A percentile compares a stretch with the other conserved stretches of the same genome.
Evolutionary conservation across 2,329 filamentous ascomycete genomes (phyloP).

Genomic region (Stagonosporopsis cucurbitacearum): DNA sequence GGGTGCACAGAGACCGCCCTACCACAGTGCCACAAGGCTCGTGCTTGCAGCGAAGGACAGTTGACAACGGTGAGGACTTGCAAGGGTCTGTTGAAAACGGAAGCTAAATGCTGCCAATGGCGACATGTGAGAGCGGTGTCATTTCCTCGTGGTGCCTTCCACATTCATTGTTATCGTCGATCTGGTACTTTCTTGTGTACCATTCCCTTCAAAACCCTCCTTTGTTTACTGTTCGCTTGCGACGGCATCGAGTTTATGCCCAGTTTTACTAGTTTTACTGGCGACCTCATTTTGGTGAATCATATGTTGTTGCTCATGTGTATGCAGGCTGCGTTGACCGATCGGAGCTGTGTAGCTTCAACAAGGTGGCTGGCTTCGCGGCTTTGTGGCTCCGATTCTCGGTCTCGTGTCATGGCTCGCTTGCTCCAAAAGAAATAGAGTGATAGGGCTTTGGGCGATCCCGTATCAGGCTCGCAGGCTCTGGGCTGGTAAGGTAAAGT

Average conservation of each 20-base stretch:
- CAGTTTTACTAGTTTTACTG: not conserved
- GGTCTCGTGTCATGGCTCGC: not conserved
- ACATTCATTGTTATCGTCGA: not conserved
- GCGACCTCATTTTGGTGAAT: not conserved
- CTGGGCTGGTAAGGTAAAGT: constrained; percentile 10
- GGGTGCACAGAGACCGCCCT: not conserved
- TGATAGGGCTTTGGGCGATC: not conserved
- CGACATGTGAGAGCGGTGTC: not conserved
- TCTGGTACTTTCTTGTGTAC: not conserved
- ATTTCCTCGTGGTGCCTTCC: not conserved
- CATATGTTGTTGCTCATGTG: not conserved
- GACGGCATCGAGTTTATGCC: not conserved
- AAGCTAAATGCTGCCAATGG: not conserved
- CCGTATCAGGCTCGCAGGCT: constrained; percentile 6
- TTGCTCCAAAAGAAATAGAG: not conserved
- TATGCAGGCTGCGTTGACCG: not conserved
- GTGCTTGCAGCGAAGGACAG: not conserved
- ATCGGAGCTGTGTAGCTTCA: not conserved
- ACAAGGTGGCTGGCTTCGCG: not conserved
- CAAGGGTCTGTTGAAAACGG: not conserved
- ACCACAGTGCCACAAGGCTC: constrained; percentile 2
- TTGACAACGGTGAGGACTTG: constrained; percentile 2
- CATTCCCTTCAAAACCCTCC: not conserved
- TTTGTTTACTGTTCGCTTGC: constrained; percentile 5
- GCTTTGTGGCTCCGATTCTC: not conserved